Evolutionary conservation across 164 flowering plant species (phyloP).

Genomic region (Cinnamomum chago): DNA sequence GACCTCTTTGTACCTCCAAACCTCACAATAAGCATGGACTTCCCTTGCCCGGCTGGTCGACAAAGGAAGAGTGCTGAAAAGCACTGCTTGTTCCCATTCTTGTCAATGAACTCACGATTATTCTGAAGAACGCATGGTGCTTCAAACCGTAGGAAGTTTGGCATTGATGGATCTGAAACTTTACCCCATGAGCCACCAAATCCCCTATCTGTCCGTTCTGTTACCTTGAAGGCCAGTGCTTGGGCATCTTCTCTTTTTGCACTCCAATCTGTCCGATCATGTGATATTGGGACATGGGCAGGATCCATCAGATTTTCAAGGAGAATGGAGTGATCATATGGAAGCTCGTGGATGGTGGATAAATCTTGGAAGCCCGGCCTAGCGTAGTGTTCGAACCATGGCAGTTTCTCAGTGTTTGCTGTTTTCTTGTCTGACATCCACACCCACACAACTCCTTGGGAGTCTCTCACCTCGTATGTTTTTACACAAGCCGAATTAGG

Average conservation of each 20-base stretch:
- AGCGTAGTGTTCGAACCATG: conserved; percentile 89
- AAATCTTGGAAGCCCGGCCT: conserved; percentile 72
- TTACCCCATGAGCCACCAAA: conserved; percentile 93
- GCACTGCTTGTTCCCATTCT: conserved; percentile 60
- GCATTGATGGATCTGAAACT: conserved; percentile 36
- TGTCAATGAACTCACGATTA: conserved; percentile 55
- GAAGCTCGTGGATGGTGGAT: conserved; percentile 89
- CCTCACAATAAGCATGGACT: conserved; percentile 90
- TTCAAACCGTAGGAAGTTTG: conserved; percentile 61
- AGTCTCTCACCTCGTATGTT: conserved; percentile 71
- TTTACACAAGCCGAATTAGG: conserved; percentile 71
- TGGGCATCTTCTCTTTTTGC: conserved; percentile 94
- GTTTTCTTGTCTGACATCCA: conserved; percentile 87
- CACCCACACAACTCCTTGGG: conserved; percentile 95
- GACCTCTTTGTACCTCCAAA: conserved; percentile 66
- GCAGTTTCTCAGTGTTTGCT: conserved; percentile 54
- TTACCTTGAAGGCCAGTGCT: conserved; percentile 62
- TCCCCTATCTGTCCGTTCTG: conserved; percentile 70
- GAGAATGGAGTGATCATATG: conserved; percentile 93
- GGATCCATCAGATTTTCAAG: conserved; percentile 99
- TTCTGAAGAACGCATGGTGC: conserved; percentile 96
- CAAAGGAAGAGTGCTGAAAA: conserved; percentile 84
- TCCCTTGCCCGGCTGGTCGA: conserved; percentile 92
- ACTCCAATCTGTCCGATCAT: conserved; percentile 82
- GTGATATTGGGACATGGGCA: conserved; percentile 95